Base-by-base conservation (phyloP, 768 basidiomycete genomes). In the Lentinula detonsa region DNA sequence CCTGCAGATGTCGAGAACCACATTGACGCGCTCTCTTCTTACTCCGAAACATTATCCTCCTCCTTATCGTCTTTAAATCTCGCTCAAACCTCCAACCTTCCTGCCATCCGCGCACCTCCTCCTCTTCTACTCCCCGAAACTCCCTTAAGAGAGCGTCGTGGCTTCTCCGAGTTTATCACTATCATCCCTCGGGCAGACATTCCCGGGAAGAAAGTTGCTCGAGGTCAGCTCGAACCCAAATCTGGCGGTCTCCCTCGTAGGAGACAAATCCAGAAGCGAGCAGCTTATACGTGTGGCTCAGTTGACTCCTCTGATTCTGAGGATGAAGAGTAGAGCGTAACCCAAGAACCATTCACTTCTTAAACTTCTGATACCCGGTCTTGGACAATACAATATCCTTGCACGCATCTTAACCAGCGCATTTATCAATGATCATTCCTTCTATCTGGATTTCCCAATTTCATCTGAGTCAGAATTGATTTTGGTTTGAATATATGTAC, bases 61-160 rank as follows among this genome's bases (percentile, higher is more conserved):
- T 8, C 46, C 3, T 8, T 23, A 16, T 48, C 21, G 7, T 23
- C 21, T 8, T 2, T 48, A 48, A 48, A 4, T 4, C 8, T 23
- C 46, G 21, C 1, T 4, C 42, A 21, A 3, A 3, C 21, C 9
- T 4, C 21, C n/a, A 18, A 21, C 13, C 45, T 35, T 33, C 57
- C 57, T 31, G 10, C 7, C n/a, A 59, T 59, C 33, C 45, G 57
- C 7, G 57, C 34, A 11, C 57, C 57, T 10, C 57, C 57, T 28
- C 46, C 45, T 48, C 57, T 59, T 21, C 11, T 34, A 21, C 8
- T 59, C 23, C 21, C 57, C 40, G 57, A 59, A 45, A 45, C 23
- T 0, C 57, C 57, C 5, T 13, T 59, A 5, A 16, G 57, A 49
- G 57, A 59, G 46, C 57, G 57, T 59, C 57, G 57, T 49, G 45